These are phyloP conservation scores for Colletotrichum cereale DNA, from an alignment of 2,329 filamentous ascomycete species.

Conservation along the genomic window DNA sequence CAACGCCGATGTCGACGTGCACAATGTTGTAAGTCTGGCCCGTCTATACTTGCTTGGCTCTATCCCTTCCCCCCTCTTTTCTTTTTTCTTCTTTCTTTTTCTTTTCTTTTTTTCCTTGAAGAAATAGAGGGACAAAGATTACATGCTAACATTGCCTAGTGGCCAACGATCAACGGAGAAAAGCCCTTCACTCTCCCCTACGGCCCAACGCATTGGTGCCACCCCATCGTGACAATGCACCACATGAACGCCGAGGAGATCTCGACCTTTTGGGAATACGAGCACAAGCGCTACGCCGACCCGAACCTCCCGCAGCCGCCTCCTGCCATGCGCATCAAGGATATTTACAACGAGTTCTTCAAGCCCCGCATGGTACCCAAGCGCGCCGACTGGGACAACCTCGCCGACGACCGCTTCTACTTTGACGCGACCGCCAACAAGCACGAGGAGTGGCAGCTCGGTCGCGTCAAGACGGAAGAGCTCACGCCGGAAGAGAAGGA, in stretches of 20 bases:
- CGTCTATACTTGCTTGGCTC: conserved; percentile 26
- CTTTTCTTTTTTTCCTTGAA: not conserved
- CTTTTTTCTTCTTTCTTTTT: not conserved
- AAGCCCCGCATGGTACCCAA: conserved; percentile 52
- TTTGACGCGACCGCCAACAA: conserved; percentile 48
- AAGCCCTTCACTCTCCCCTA: conserved; percentile 65
- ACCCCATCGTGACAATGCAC: conserved; percentile 68
- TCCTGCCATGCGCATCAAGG: conserved; percentile 57
- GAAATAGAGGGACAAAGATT: not conserved
- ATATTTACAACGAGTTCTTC: conserved; percentile 62
- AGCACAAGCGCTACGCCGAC: conserved; percentile 53
- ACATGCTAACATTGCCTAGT: conserved; percentile 48
- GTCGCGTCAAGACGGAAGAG: conserved; percentile 49
- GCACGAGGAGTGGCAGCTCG: conserved; percentile 49
- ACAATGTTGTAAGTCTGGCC: conserved; percentile 55
- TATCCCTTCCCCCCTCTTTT: no score
- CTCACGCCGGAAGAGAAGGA: conserved; percentile 53
- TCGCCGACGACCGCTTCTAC: conserved; percentile 60
- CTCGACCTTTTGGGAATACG: conserved; percentile 64
- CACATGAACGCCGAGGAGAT: conserved; percentile 65
- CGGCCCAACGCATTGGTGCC: conserved; percentile 64
- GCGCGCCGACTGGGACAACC: conserved; percentile 66
- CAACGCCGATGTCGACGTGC: conserved; percentile 55
- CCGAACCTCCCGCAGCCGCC: conserved; percentile 39
- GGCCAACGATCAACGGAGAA: conserved; percentile 68